Evolutionary conservation across 495 filamentous ascomycete genomes (phyloP), one percentile per base, ranked within the genome.

Genomic region (Penicillium crystallinum): DNA sequence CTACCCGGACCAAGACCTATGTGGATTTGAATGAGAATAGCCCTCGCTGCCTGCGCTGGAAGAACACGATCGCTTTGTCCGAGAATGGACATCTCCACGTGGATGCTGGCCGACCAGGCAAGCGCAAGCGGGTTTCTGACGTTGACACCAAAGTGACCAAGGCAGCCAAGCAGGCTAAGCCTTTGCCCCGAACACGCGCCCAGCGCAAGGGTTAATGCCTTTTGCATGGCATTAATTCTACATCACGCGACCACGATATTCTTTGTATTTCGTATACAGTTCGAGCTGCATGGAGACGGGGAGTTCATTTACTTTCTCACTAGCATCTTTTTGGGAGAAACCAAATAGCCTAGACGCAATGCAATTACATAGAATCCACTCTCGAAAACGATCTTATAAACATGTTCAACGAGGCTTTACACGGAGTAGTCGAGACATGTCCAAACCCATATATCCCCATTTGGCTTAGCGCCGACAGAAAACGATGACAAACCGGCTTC

Each of bases 71-170:
- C 46, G 90, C 89, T 15, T 57, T 90, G 6, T 78, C 83, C 2
- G 84, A 96, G 27, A 66, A 87, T 37, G 91, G 91, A 2, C 88
- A 96, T 64, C 76, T 89, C 19, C 93, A 98, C 62, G 85, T 85
- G 36, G 81, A 92, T 52, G 81, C 86, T 45, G 86, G 86, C 35
- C 79, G 85, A 19, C 82, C 86, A 17, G 72, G 79, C 37, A 82
- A 84, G 62, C 72, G 76, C 42, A 85, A 83, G 69, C 80, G 83
- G 64, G 58, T 64, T 40, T 62, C 62, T 29, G 65, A 80, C 40
- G 23, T 27, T 27, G 72, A 78, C 30, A 53, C 61, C 29, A 72
- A 67, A 49, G 70, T 73, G 37, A 56, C 64, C 40, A 77, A 77
- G 53, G 73, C 68, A 9, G 72, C 69, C 7, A 50, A 42, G 4